Evolutionary conservation across 441 rosid genomes (phyloP).

Genomic region (Theobroma grandiflorum): DNA sequence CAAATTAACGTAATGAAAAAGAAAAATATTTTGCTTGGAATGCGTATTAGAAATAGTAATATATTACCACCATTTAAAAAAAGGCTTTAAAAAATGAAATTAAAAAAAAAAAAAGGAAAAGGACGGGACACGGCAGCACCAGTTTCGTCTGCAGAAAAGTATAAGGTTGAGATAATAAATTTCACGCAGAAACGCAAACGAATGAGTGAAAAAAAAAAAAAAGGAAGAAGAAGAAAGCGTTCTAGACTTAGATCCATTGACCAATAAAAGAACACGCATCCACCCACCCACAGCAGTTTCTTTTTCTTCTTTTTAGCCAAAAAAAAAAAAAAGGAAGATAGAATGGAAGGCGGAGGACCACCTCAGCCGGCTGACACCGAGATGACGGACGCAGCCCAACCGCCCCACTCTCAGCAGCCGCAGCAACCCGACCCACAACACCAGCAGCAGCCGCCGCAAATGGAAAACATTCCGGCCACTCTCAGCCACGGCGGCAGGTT

Average conservation of each 20-base stretch:
- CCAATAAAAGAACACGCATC: not conserved
- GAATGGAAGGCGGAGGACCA: slow-evolving; percentile 57
- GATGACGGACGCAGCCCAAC: slow-evolving; percentile 62
- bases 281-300: not conserved
- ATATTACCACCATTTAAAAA: not conserved
- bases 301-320: not conserved
- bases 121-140: not conserved
- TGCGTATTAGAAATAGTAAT: too few relatives aligned
- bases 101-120: not conserved
- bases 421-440: slow-evolving; percentile 30
- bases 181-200: slow-evolving; percentile 1
- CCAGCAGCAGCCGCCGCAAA: slow-evolving; percentile 40
- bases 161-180: not conserved
- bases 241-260: slow-evolving; percentile 12
- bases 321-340: not conserved
- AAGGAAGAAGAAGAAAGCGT: not conserved
- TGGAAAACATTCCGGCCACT: slow-evolving; percentile 82
- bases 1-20: too few relatives aligned
- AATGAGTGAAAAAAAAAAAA: not conserved
- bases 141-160: not conserved
- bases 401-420: slow-evolving; percentile 1
- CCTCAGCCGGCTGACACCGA: slow-evolving; percentile 62
- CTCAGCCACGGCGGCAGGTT: slow-evolving; percentile 89
- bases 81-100: not conserved
- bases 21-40: too few relatives aligned